phyloP scores from a whole-genome alignment of 2,329 filamentous ascomycete species.

The Claviceps lovelessii region DNA sequence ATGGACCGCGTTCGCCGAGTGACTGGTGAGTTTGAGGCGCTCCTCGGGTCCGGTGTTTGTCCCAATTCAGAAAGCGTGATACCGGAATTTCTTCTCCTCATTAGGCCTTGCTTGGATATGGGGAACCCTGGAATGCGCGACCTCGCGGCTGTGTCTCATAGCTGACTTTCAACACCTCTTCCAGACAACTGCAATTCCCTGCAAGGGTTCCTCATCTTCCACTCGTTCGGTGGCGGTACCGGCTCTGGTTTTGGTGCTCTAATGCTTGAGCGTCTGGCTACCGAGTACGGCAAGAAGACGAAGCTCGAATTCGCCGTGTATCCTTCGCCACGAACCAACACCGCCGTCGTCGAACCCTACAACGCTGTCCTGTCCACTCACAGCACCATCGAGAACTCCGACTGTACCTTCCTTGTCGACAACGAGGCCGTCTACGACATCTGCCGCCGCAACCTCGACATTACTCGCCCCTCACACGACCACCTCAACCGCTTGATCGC shows the following conservation, averaged over 20 bases:
- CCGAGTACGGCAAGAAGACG: slow-evolving; percentile 62
- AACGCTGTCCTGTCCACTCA: slow-evolving; percentile 60
- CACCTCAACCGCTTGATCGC: slow-evolving; percentile 61
- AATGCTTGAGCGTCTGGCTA: slow-evolving; percentile 56
- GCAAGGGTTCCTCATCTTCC: slow-evolving; percentile 61
- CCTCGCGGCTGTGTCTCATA: neutral
- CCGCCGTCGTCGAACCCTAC: slow-evolving; percentile 59
- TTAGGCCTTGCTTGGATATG: neutral
- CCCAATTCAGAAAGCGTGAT: neutral
- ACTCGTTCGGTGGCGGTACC: slow-evolving; percentile 60
- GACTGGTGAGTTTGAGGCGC: slow-evolving; percentile 36
- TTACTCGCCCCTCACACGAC: slow-evolving; percentile 54
- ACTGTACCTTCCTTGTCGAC: slow-evolving; percentile 64
- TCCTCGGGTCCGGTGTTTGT: neutral
- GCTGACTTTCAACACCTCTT: slow-evolving; percentile 8
- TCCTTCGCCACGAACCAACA: slow-evolving; percentile 55
- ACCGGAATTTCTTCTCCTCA: neutral
- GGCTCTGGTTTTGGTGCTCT: slow-evolving; percentile 61
- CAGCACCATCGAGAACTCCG: slow-evolving; percentile 65
- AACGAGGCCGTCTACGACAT: slow-evolving; percentile 66
- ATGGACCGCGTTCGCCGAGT: slow-evolving; percentile 57
- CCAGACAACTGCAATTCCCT: slow-evolving; percentile 59
- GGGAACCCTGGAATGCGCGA: neutral
- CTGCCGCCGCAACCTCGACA: slow-evolving; percentile 57
- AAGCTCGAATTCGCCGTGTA: slow-evolving; percentile 65